phyloP scores from a whole-genome alignment of 148 eudicot genomes.

The Silene uniflora region DNA sequence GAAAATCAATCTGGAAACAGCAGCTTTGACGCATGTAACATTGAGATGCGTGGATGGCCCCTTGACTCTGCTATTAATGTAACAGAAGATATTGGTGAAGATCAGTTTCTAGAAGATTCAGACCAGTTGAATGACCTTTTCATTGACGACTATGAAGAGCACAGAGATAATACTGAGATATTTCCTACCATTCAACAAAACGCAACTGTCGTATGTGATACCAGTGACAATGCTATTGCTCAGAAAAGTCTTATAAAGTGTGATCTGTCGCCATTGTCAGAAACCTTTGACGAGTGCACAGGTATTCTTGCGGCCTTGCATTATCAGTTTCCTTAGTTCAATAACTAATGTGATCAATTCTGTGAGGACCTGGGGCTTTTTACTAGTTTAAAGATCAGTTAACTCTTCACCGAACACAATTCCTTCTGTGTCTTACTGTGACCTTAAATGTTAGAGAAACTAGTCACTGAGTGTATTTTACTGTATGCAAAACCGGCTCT shows the following conservation, averaged over 20 bases:
- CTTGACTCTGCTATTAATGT: constrained; percentile 8
- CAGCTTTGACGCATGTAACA: constrained; percentile 20
- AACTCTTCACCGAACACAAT: background rate
- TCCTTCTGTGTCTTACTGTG: background rate
- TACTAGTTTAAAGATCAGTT: background rate
- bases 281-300: background rate
- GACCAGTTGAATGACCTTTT: constrained; percentile 7
- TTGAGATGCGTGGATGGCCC: constrained; percentile 18
- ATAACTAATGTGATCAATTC: background rate
- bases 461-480: background rate
- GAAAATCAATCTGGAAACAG: constrained; percentile 41
- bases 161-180: background rate
- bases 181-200: constrained; percentile 14
- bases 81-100: constrained; percentile 7
- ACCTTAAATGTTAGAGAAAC: background rate
- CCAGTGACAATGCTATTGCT: constrained; percentile 6
- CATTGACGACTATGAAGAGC: background rate
- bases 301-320: constrained; percentile 2
- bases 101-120: background rate
- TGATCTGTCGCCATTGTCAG: constrained; percentile 10
- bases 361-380: background rate
- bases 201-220: constrained; percentile 2
- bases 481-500: background rate
- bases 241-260: constrained; percentile 4
- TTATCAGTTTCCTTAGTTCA: background rate